These are phyloP conservation scores for Endotrypanum monterogeii DNA, from an alignment of 208 protist genomes.

Conservation along the genomic window DNA sequence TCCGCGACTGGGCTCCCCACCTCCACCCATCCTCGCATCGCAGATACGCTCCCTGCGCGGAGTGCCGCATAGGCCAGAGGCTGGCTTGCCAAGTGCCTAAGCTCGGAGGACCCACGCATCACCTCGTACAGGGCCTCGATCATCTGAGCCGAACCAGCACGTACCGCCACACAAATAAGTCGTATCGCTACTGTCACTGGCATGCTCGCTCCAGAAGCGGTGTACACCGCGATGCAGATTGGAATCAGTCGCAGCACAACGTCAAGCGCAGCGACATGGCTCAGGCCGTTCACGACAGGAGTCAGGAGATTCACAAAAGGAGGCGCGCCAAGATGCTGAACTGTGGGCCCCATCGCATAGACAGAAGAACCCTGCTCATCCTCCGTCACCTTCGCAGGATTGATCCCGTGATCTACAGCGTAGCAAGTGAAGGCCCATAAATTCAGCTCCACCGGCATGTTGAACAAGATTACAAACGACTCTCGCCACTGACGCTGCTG, in stretches of 20 bases:
- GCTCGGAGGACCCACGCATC: slow-evolving; percentile 21
- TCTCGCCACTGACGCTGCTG: slow-evolving; percentile 37
- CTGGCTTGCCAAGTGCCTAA: slow-evolving; percentile 41
- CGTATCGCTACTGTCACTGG: slow-evolving; percentile 49
- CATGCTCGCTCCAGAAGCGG: slow-evolving; percentile 23
- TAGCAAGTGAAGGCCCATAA: slow-evolving; percentile 54
- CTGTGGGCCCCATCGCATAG: slow-evolving; percentile 22
- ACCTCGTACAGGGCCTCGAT: slow-evolving; percentile 56
- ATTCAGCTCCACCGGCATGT: slow-evolving; percentile 37
- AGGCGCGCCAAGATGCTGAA: slow-evolving; percentile 39
- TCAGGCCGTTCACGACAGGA: slow-evolving; percentile 55
- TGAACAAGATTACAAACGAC: slow-evolving; percentile 56
- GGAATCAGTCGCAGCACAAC: slow-evolving; percentile 48
- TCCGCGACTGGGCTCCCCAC: slow-evolving; percentile 45
- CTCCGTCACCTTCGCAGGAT: slow-evolving; percentile 21
- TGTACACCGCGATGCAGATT: slow-evolving; percentile 35
- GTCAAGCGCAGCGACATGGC: slow-evolving; percentile 52
- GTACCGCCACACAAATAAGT: slow-evolving; percentile 64
- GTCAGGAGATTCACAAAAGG: slow-evolving; percentile 48
- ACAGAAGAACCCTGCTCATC: background rate
- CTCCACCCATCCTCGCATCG: slow-evolving; percentile 55
- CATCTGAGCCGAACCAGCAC: slow-evolving; percentile 34
- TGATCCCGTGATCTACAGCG: slow-evolving; percentile 59
- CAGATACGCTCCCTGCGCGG: slow-evolving; percentile 35
- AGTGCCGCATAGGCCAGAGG: slow-evolving; percentile 59